A percentile compares a stretch with the other conserved stretches of the same genome.
phyloP scores from a whole-genome alignment of 75 land plant species.

The Selaginella moellendorffii region DNA sequence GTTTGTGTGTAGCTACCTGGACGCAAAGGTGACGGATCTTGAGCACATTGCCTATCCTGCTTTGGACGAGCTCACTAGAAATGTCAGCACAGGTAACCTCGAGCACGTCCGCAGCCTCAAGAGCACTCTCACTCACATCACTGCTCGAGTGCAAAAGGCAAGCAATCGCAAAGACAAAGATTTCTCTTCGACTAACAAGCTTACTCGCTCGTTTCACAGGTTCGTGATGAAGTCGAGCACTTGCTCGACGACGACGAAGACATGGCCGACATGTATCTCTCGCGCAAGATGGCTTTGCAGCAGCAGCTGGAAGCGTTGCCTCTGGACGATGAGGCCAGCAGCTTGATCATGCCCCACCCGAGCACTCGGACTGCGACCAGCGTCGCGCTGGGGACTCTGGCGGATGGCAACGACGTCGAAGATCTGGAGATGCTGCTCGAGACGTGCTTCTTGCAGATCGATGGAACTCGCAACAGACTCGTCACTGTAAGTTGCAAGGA shows the following conservation, averaged over 20 bases:
- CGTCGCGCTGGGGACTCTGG: conserved; percentile 28
- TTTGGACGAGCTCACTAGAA: conserved; percentile 80
- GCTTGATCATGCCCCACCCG: conserved; percentile 5
- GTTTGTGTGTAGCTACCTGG: conserved; percentile 73
- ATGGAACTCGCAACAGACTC: conserved; percentile 86
- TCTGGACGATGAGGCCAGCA: conserved; percentile 5
- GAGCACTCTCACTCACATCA: conserved; percentile 68
- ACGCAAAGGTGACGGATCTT: conserved; percentile 52
- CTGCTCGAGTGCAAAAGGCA: conserved; percentile 90
- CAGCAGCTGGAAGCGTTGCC: conserved; percentile 54
- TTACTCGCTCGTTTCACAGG: no score
- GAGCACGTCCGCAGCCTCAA: conserved; percentile 82
- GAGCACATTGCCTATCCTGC: conserved; percentile 74
- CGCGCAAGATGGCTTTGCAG: conserved; percentile 53
- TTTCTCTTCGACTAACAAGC: no score
- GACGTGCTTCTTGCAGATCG: conserved; percentile 94
- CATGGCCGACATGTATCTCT: conserved; percentile 85
- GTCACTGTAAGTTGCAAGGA: conserved; percentile 57
- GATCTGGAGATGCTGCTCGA: conserved; percentile 95
- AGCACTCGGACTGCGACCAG: conserved; percentile 58
- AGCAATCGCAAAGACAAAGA: no score
- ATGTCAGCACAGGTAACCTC: conserved; percentile 80
- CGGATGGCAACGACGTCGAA: conserved; percentile 70
- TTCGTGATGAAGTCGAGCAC: conserved; percentile 91
- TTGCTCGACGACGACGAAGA: conserved; percentile 85